Conservation (phyloP, 225 moss, liverwort and hornwort genomes). For the Bryoerythrophyllum caledonicum region DNA sequence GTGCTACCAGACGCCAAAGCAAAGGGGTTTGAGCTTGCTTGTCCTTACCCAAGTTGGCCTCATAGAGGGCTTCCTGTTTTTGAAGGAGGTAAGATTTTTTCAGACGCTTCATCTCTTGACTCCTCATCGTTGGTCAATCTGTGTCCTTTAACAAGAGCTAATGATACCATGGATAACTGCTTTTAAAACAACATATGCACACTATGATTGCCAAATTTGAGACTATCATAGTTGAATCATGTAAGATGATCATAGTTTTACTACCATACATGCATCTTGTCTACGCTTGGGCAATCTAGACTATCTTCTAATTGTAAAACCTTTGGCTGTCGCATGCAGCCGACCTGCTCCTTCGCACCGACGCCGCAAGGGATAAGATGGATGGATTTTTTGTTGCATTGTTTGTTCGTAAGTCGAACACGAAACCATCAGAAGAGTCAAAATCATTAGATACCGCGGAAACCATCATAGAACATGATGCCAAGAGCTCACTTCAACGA, state of each 20-base stretch:
- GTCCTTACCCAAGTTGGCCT: slow-evolving; percentile 77
- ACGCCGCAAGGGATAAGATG: slow-evolving; percentile 78
- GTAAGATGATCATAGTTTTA: not conserved
- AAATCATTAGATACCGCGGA: slow-evolving; percentile 17
- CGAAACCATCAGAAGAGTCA: slow-evolving; percentile 4
- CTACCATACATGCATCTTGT: not conserved
- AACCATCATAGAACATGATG: slow-evolving; percentile 38
- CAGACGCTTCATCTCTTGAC: not conserved
- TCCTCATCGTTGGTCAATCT: not conserved
- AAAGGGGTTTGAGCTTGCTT: slow-evolving; percentile 72
- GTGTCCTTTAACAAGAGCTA: not conserved
- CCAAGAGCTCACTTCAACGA: slow-evolving; percentile 61
- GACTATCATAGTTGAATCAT: not conserved
- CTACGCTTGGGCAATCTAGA: not conserved
- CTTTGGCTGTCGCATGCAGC: slow-evolving; percentile 55
- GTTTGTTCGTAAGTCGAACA: slow-evolving; percentile 53
- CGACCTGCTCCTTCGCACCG: slow-evolving; percentile 78
- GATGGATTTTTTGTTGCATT: slow-evolving; percentile 97
- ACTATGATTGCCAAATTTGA: not conserved
- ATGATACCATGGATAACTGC: not conserved
- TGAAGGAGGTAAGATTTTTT: slow-evolving; percentile 61
- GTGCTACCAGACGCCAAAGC: slow-evolving; percentile 60
- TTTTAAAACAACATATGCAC: not conserved
- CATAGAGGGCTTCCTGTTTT: slow-evolving; percentile 84
- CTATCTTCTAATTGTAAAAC: not conserved